phyloP scores from a whole-genome alignment of 2,329 filamentous ascomycete genomes.

The Trichoderma breve region DNA sequence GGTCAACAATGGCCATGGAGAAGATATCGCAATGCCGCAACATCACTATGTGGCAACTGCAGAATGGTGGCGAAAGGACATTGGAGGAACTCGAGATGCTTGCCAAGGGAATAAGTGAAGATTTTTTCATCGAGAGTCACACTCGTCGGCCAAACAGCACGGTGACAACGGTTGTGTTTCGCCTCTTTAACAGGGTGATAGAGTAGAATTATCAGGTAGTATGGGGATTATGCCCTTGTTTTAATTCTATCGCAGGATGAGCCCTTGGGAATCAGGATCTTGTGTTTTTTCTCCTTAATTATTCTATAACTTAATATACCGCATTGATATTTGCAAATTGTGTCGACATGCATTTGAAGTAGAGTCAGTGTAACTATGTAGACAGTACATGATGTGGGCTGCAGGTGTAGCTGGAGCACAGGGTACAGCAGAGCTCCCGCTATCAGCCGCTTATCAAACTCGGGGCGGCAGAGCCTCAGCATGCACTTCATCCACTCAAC shows the following conservation, averaged over 20 bases:
- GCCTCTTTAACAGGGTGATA: background rate
- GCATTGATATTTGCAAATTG: background rate
- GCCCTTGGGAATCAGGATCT: too few relatives aligned
- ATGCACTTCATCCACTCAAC: background rate
- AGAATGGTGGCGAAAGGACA: background rate
- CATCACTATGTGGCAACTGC: conserved; percentile 11
- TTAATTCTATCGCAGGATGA: too few relatives aligned
- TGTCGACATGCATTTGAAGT: too few relatives aligned
- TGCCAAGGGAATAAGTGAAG: background rate
- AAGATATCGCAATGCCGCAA: background rate
- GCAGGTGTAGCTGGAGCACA: background rate
- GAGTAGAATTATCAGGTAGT: background rate
- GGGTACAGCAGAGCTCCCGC: background rate
- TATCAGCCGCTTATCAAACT: background rate
- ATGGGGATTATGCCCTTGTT: background rate
- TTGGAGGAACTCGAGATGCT: background rate
- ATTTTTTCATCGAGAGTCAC: background rate
- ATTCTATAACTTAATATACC: too few relatives aligned
- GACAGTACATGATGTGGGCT: background rate
- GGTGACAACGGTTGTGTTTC: background rate
- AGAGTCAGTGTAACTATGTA: too few relatives aligned
- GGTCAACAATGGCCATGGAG: background rate
- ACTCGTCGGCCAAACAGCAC: background rate
- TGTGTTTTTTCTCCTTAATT: too few relatives aligned
- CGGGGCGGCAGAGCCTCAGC: background rate